phyloP scores from a whole-genome alignment of 106 monocot species.

The Amphibolis antarctica region DNA sequence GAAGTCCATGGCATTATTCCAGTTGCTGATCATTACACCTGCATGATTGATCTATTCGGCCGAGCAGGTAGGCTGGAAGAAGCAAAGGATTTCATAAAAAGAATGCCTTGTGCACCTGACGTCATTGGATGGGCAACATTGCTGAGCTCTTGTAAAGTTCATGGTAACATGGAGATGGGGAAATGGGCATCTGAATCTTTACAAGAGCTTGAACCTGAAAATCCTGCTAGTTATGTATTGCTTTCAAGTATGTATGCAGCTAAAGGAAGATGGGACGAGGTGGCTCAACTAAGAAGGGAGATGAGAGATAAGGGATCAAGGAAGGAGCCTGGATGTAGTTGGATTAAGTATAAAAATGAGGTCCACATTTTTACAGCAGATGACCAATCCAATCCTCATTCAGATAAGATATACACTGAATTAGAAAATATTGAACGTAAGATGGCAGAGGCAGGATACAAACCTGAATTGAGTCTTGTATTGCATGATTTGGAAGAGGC shows the following conservation, averaged over 20 bases:
- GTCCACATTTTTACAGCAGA: constrained; percentile 68
- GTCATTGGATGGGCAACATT: constrained; percentile 69
- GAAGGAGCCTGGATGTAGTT: constrained; percentile 78
- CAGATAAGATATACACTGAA: constrained; percentile 49
- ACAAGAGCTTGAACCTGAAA: constrained; percentile 45
- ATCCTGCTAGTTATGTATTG: constrained; percentile 67
- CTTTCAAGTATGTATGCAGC: constrained; percentile 57
- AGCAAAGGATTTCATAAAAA: constrained; percentile 53
- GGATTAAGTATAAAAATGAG: constrained; percentile 72
- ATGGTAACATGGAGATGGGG: constrained; percentile 56
- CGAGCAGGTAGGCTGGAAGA: constrained; percentile 54
- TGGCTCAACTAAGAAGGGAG: constrained; percentile 36
- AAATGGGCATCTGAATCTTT: constrained; percentile 74
- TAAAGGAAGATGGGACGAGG: constrained; percentile 48
- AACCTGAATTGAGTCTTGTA: constrained; percentile 39
- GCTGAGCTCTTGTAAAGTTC: constrained; percentile 63
- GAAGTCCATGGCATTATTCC: constrained; percentile 36
- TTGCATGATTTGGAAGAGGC: constrained; percentile 49
- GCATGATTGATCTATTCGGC: constrained; percentile 74
- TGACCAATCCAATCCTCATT: constrained; percentile 43
- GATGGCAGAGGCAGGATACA: constrained; percentile 48
- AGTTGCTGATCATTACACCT: constrained; percentile 60
- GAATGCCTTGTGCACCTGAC: constrained; percentile 54
- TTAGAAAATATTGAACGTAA: constrained; percentile 29
- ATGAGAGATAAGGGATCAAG: constrained; percentile 58